Evolutionary conservation across 139 green algal genomes (phyloP), one percentile per base, ranked within the genome.

Genomic region (Trebouxia sp.): DNA sequence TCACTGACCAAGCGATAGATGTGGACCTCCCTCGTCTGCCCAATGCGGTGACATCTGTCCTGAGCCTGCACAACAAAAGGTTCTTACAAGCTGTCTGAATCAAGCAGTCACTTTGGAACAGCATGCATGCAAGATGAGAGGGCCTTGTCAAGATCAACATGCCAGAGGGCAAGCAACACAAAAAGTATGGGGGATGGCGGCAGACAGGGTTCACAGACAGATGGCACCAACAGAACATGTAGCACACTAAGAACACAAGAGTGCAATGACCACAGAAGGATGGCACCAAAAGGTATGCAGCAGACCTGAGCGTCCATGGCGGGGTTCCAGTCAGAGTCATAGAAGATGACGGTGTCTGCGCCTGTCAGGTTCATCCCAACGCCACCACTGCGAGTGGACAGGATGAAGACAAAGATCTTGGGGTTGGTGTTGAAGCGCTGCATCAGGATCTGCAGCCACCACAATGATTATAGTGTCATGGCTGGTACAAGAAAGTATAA

Each of bases 301-400:
- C 65, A 48, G 45, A 88, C 84, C 89, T 94, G 91, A 6, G 93
- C 94, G 83, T 98, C 94, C 91, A 98, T 98, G 55, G 95, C 95
- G 6, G 94, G 94, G 85, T 98, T 98, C 96, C 96, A 99, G 88
- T 97, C 94, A 30, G 82, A 91, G 87, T 99, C 97, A 83, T 99
- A 99, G 80, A 99, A 99, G 67, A 99, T 96, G 81, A 99, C 96
- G 3, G 94, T 98, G 88, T 99, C 95, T 5, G 96, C 96, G 6
- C 96, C 96, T 1, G 93, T 97, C 26, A 99, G 93, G 92, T 99
- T 99, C 91, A 99, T 97, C 79, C 96, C 96, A 70, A 99, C 94
- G 11, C 96, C 96, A n/a, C 96, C 96, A 24, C 85, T 92, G 76
- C 96, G 90, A 2, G 96, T 99, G 26, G 91, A 97, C 70, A 98